Evolutionary conservation across 306 rosid genomes (phyloP), one percentile per base, ranked within the genome.

Genomic region (Bauhinia variegata): DNA sequence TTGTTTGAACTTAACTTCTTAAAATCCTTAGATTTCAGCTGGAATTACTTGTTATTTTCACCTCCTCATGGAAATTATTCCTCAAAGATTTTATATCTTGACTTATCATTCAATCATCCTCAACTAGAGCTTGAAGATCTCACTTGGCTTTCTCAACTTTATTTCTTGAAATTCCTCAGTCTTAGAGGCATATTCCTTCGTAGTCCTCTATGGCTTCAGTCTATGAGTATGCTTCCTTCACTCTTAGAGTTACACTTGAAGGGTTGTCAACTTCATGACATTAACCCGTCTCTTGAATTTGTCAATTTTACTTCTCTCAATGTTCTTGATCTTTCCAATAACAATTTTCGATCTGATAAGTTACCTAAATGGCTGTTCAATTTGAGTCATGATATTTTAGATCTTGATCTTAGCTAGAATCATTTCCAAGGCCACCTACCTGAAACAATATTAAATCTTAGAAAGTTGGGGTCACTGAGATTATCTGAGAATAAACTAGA

Each of bases 291-390:
- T 44, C 64, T 78, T 61, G 63, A 39, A 5, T 72, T 5, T 37
- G 64, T 78, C 13, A 78, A 82, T 70, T 74, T 78, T 17, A 56
- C 75, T 13, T 74, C 83, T 12, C 80, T 82, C 33, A 1, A 19
- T 15, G 69, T 70, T 46, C 43, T 83, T 4, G 42, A 53, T 64
- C 76, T 71, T 2, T 42, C 69, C 12, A 4, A 0, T 9, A n/a
- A n/a, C n/a, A n/a, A n/a, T n/a, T 69, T 79, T 6, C 14, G 37
- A 47, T 64, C 65, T 30, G 38, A 23, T 23, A 1, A 65, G 30
- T n/a, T 79, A 12, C 75, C 84, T 44, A 39, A 8, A 1, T 72
- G 75, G 79, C 4, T 82, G 11, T 73, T 67, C 54, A 75, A 43
- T 63, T 49, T 76, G 8, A 79, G 52, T 7, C 0, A 44, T 12